Base-by-base conservation (phyloP, 805 yeast genomes). In the Wickerhamiella sergipiensis region DNA sequence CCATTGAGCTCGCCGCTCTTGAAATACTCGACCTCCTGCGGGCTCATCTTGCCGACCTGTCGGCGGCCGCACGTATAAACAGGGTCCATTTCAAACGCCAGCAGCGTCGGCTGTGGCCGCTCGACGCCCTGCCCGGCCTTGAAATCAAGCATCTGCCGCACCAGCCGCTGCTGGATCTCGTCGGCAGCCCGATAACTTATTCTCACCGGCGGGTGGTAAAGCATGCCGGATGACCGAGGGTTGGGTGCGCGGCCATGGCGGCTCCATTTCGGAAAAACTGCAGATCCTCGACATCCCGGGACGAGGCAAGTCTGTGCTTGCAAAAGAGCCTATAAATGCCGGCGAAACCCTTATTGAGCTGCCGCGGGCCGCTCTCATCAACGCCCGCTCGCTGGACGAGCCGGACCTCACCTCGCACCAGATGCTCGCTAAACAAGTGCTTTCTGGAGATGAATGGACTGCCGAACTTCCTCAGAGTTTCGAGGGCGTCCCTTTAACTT, bases 21-120 rank as follows among this genome's bases (percentile, higher is more conserved):
- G 26, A 65, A 64, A 57, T 45, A 53, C 46, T 55, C 62, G 54
- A 45, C 54, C 49, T 61, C 66, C 2, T 54, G 59, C 5, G 53
- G 54, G 1, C 73, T 63, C 0, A 80, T 67, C 31, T 74, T 71
- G 29, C 75, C 73, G 55, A 76, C 76, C 64, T 88, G 85, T 55
- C 95, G 75, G 58, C 89, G 79, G 1, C 99, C 99, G 12, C 94
- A 90, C 0, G 98, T 90, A 62, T 86, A 88, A 0, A 88, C 87
- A 2, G 88, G 86, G 18, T 78, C 72, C 68, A 92, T 85, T 62
- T 92, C 89, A 68, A 87, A 88, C 1, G 95, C 83, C 15, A 90
- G 68, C 5, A 89, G 65, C 0, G 81, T 74, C 0, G 95, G 90
- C 33, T 69, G 67, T 1, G 86, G 83, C n/a, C 21, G 36, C 13